These are phyloP conservation scores for Fusarium sp. DNA, from an alignment of 2,329 filamentous ascomycete species.

Conservation along the genomic window DNA sequence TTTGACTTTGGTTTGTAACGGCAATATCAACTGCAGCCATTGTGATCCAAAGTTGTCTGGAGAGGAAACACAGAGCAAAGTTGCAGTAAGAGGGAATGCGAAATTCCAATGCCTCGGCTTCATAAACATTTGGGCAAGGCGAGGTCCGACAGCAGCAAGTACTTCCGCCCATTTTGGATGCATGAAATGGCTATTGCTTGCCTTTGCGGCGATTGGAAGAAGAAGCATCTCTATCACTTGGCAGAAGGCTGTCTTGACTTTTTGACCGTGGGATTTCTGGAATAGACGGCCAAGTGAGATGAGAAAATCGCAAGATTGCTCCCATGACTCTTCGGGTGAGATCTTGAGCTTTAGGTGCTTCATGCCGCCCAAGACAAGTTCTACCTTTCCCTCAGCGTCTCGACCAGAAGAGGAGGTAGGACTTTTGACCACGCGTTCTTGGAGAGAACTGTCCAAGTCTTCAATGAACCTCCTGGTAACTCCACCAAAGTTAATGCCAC, in stretches of 20 bases:
- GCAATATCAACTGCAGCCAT: constrained; percentile 85
- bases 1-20: constrained; percentile 83
- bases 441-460: constrained; percentile 82
- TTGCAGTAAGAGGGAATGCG: constrained; percentile 88
- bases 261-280: constrained; percentile 84
- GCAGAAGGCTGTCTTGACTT: constrained; percentile 94
- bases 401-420: constrained; percentile 66
- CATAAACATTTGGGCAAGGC: constrained; percentile 84
- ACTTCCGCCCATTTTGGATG: constrained; percentile 89
- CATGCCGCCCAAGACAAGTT: constrained; percentile 91
- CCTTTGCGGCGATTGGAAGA: constrained; percentile 85
- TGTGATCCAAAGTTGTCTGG: constrained; percentile 85
- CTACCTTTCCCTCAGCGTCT: constrained; percentile 83
- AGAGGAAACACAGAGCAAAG: constrained; percentile 88
- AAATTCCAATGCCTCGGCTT: constrained; percentile 94
- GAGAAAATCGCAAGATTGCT: constrained; percentile 90
- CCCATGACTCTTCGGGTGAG: constrained; percentile 80
- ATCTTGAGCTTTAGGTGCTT: constrained; percentile 84
- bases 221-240: constrained; percentile 89
- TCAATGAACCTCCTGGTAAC: constrained; percentile 85
- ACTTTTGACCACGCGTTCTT: constrained; percentile 78
- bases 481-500: constrained; percentile 86
- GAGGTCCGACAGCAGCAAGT: constrained; percentile 79
- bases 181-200: constrained; percentile 79
- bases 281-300: constrained; percentile 85